Evolutionary conservation across 805 yeast species (phyloP), one percentile per base, ranked within the genome.

Genomic region (Hanseniaspora jakobsenii): DNA sequence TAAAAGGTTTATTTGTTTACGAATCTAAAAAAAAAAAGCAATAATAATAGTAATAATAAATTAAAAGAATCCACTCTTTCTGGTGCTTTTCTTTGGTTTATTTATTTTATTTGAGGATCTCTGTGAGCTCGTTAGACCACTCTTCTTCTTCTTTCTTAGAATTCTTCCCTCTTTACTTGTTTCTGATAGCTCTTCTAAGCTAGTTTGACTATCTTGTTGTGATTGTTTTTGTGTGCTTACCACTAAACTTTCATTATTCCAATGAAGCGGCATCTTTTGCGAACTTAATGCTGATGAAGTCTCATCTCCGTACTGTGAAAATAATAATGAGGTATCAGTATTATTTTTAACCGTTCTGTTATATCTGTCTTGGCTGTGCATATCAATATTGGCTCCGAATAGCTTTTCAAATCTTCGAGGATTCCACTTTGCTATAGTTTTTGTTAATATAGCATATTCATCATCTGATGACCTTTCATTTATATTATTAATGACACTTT

Each of bases 41-140:
- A 10, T 24, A 24, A 7, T 24, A 7, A 24, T 24, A 24, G 6
- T 7, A 6, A 24, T 10, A 24, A 23, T 36, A 36, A 3, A 18
- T 13, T 31, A 38, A 24, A 38, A 38, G 12, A 40, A 40, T 14
- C 44, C 44, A 26, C 44, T 40, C 2, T 19, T 40, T 17, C 23
- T 40, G 26, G 31, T 40, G 4, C 27, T 19, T 14, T 32, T 40
- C 19, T 40, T 40, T 9, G 27, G n/a, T 19, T 40, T 40, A 6
- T 24, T 24, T 24, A 5, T 14, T 5, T 16, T 36, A 22, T 26
- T 9, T 7, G 27, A 24, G 10, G 27, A 24, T 7, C 27, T 24
- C 10, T 24, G 6, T 24, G 10, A 24, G 6, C 10, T 24, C 10
- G 27, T 7, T 24, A 10, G 10, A 24, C 27, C 21, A 28, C 18